Conservation (phyloP, 768 basidiomycete genomes). For the Gloeopeniophorella convolvens region DNA sequence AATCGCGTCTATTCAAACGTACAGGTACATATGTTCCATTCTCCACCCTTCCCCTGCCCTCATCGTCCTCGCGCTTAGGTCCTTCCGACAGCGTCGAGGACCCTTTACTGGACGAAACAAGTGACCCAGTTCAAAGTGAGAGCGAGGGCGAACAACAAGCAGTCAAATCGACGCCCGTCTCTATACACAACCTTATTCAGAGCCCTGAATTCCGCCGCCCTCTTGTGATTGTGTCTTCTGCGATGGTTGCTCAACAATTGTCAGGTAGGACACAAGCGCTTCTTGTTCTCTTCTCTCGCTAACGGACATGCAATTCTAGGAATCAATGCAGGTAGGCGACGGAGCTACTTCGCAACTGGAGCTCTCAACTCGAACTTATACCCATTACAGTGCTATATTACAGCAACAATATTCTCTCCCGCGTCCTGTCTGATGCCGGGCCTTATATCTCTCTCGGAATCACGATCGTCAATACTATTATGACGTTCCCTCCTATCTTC, state of each 20-base stretch:
- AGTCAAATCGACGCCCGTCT: slow-evolving; percentile 28
- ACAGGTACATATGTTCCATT: slow-evolving; percentile 12
- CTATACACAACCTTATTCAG: slow-evolving; percentile 45
- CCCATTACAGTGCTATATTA: slow-evolving; percentile 75
- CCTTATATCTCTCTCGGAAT: slow-evolving; percentile 81
- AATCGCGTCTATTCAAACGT: slow-evolving; percentile 38
- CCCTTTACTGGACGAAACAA: slow-evolving; percentile 23
- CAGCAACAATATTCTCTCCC: slow-evolving; percentile 81
- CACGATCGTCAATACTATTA: slow-evolving; percentile 73
- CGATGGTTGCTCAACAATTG: slow-evolving; percentile 73
- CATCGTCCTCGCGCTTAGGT: slow-evolving; percentile 33
- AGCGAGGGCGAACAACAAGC: slow-evolving; percentile 23
- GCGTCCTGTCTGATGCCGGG: slow-evolving; percentile 69
- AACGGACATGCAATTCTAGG: slow-evolving; percentile 34
- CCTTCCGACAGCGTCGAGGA: slow-evolving; percentile 3
- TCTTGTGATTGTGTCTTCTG: slow-evolving; percentile 57
- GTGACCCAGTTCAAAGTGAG: slow-evolving; percentile 23
- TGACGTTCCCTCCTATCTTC: slow-evolving; percentile 82
- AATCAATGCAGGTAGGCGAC: slow-evolving; percentile 58
- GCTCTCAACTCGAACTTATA: slow-evolving; percentile 7
- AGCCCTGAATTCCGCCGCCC: slow-evolving; percentile 52
- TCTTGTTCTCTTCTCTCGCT: not conserved
- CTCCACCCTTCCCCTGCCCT: not conserved
- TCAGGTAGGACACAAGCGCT: slow-evolving; percentile 46
- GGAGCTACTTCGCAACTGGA: not conserved